phyloP scores from a whole-genome alignment of 2,329 filamentous ascomycete genomes.

The Metarhizium humberi region DNA sequence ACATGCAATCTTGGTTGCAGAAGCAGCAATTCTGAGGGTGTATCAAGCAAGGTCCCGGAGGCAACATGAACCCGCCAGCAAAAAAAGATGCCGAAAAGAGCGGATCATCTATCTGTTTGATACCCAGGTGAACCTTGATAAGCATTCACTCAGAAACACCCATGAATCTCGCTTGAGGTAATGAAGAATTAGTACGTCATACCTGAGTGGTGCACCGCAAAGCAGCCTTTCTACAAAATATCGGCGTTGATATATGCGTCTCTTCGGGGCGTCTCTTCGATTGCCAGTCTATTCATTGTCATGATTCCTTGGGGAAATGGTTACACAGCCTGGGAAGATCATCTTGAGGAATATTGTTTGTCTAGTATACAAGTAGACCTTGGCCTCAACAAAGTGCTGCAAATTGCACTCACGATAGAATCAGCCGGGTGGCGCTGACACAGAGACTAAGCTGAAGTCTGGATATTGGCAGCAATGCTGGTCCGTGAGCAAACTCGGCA shows the following conservation, averaged over 20 bases:
- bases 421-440: background rate
- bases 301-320: background rate
- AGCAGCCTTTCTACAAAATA: background rate
- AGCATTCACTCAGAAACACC: background rate
- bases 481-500: background rate
- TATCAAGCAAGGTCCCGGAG: background rate
- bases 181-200: background rate
- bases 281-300: background rate
- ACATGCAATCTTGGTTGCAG: background rate
- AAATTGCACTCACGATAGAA: background rate
- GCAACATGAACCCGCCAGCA: slow-evolving; percentile 1
- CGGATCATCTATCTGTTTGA: background rate
- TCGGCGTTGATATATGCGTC: background rate
- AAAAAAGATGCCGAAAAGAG: slow-evolving; percentile 1
- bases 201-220: background rate
- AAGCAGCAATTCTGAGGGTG: background rate
- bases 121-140: background rate
- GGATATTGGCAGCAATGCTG: background rate
- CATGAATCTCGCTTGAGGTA: background rate
- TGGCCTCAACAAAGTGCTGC: too few species aligned
- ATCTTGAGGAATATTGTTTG: background rate
- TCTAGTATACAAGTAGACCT: background rate
- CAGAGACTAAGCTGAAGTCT: background rate
- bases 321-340: background rate
- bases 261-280: background rate